These are phyloP conservation scores for Graphilbum ipis-grandicollis DNA, from an alignment of 2,329 filamentous ascomycete genomes.

Conservation along the genomic window DNA sequence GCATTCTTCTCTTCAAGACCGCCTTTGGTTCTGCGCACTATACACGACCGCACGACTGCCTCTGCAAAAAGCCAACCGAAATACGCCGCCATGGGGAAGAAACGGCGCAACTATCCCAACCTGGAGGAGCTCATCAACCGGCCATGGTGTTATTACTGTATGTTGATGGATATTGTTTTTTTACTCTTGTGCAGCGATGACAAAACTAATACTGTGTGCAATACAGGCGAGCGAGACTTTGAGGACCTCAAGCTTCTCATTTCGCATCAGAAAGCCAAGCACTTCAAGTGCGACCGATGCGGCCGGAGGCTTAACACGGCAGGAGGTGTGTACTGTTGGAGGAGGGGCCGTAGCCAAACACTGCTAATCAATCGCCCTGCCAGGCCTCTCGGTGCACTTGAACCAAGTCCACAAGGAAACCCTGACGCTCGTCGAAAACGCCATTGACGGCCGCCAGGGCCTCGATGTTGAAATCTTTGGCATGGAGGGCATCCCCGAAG, in stretches of 20 bases:
- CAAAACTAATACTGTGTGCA: background rate
- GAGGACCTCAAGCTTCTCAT: constrained; percentile 94
- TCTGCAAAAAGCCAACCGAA: too few species aligned
- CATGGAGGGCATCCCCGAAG: constrained; percentile 89
- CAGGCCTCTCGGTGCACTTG: constrained; percentile 90
- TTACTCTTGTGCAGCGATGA: background rate
- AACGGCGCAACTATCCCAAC: constrained; percentile 72
- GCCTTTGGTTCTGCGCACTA: too few species aligned
- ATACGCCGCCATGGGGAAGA: constrained; percentile 78
- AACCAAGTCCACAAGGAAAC: constrained; percentile 97
- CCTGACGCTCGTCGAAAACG: constrained; percentile 76
- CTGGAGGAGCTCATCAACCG: constrained; percentile 76
- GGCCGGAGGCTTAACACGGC: constrained; percentile 80
- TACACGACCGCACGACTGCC: too few species aligned
- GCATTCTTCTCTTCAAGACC: too few species aligned
- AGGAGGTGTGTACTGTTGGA: constrained; percentile 66
- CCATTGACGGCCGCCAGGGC: constrained; percentile 67
- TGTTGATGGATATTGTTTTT: constrained; percentile 8
- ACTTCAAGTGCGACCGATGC: constrained; percentile 94
- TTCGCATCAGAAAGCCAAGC: constrained; percentile 96
- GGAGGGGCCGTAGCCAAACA: too few species aligned
- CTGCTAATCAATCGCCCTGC: too few species aligned
- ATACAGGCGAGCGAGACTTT: constrained; percentile 73
- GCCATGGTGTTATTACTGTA: constrained; percentile 97
- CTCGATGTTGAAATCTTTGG: constrained; percentile 94